Base-by-base conservation (phyloP, 1,284 basidiomycete species). In the Malassezia japonica region DNA sequence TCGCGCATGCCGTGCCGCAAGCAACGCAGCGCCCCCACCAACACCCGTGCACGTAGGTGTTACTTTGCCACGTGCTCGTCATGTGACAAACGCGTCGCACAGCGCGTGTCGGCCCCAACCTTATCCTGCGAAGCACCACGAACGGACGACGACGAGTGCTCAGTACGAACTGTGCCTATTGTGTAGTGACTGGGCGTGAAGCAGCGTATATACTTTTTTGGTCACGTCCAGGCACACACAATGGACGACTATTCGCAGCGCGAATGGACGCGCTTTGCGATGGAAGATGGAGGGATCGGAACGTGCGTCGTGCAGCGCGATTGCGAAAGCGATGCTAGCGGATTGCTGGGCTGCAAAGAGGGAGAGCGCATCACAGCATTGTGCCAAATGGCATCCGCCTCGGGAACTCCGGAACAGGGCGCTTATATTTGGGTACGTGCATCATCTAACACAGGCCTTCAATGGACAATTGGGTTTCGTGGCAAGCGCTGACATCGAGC, bases 231-330 rank as follows among this genome's bases (percentile, higher is more conserved):
- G n/a, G n/a, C n/a, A n/a, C n/a, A n/a, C n/a, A n/a, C 31, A 34
- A 72, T 72, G 68, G 67, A 72, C 55, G 67, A 62, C 9, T 59
- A 70, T 47, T 68, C 70, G 3, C 62, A 67, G 53, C 62, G 61
- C 38, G 70, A 69, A 32, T 72, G 70, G 70, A 67, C 67, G 32
- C 61, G 68, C 32, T 71, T 72, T 50, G 70, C 70, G 36, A 60
- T 69, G 20, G 63, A 67, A 35, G 66, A 71, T 55, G 65, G 68
- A 37, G 70, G 70, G 48, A 70, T 72, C 39, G 70, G 70, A 25
- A 47, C 61, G 4, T 66, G 63, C 48, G 63, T 62, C n/a, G 40
- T 40, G 23, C 23, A 40, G n/a, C 15, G 13, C 13, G 21, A 40
- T 6, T 20, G 15, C 28, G 23, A 8, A n/a, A 23, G 27, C 18